Evolutionary conservation across 306 rosid species (phyloP).

Genomic region (Prinsepia uniflora): DNA sequence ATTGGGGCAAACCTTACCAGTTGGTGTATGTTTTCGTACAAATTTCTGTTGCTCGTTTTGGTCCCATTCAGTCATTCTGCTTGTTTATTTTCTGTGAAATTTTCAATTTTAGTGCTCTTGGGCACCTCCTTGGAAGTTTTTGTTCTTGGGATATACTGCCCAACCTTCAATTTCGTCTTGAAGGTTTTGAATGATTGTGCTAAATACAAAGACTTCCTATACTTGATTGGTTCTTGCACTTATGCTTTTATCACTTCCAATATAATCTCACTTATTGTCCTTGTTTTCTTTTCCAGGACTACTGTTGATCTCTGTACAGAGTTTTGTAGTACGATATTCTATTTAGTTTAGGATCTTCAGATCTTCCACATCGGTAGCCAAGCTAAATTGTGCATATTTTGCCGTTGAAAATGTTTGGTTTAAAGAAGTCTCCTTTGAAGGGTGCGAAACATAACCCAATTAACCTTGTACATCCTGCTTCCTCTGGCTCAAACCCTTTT

Average conservation of each 20-base stretch:
- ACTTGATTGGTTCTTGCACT: not conserved
- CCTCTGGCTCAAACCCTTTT: slow-evolving; percentile 58
- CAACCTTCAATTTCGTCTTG: slow-evolving; percentile 14
- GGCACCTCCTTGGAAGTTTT: not conserved
- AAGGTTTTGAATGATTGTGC: slow-evolving; percentile 4
- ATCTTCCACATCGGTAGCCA: slow-evolving; percentile 7
- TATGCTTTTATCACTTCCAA: not conserved
- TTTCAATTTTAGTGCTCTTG: not conserved
- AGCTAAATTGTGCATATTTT: slow-evolving; percentile 18
- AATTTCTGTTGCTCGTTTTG: slow-evolving; percentile 16
- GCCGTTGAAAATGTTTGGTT: slow-evolving; percentile 54
- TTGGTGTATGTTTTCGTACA: not conserved
- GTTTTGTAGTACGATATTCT: slow-evolving; percentile 12
- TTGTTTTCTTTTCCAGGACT: slow-evolving; percentile 55
- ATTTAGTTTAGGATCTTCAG: slow-evolving; percentile 7
- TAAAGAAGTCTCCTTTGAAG: slow-evolving; percentile 68
- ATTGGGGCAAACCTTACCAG: slow-evolving; percentile 1
- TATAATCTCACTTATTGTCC: not conserved
- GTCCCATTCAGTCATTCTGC: not conserved
- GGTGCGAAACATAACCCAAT: slow-evolving; percentile 40
- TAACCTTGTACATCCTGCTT: slow-evolving; percentile 42
- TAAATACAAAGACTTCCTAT: not conserved
- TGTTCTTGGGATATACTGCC: not conserved
- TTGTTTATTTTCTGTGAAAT: not conserved
- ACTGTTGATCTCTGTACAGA: slow-evolving; percentile 22